A percentile compares a stretch with the other conserved stretches of the same genome.
phyloP scores from a whole-genome alignment of 345 rosid genomes.

The Barbarea vulgaris region DNA sequence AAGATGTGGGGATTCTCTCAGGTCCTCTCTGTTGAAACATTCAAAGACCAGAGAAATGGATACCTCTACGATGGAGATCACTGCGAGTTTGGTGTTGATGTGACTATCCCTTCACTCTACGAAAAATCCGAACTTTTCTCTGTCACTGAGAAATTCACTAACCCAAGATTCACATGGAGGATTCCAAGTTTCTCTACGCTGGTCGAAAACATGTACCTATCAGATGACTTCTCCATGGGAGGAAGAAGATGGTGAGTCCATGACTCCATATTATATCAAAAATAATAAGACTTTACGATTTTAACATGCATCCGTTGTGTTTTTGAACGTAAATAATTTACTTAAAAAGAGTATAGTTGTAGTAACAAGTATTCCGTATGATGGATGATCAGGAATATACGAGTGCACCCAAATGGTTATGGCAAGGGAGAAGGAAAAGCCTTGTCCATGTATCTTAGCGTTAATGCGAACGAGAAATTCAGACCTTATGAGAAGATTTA shows the following conservation, averaged over 20 bases:
- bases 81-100: constrained; percentile 37
- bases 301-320: too few relatives aligned
- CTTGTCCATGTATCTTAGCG: constrained; percentile 3
- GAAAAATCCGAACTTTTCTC: constrained; percentile 15
- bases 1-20: constrained; percentile 30
- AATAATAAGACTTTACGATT: neutral
- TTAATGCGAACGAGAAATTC: neutral
- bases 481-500: constrained; percentile 29
- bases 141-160: neutral
- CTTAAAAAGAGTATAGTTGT: too few relatives aligned
- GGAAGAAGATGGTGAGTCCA: constrained; percentile 28
- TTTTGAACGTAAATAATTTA: too few relatives aligned
- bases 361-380: neutral
- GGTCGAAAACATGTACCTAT: neutral
- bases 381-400: neutral
- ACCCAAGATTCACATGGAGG: constrained; percentile 1
- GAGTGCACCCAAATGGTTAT: constrained; percentile 13
- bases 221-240: constrained; percentile 12
- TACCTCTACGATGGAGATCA: constrained; percentile 33
- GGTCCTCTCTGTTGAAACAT: neutral
- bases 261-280: neutral
- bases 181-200: constrained; percentile 6
- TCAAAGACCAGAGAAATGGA: constrained; percentile 1
- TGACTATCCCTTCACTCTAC: neutral
- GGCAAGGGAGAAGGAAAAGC: neutral